Evolutionary conservation across 2,329 filamentous ascomycete species (phyloP).

Genomic region (Tolypocladium amazonense): DNA sequence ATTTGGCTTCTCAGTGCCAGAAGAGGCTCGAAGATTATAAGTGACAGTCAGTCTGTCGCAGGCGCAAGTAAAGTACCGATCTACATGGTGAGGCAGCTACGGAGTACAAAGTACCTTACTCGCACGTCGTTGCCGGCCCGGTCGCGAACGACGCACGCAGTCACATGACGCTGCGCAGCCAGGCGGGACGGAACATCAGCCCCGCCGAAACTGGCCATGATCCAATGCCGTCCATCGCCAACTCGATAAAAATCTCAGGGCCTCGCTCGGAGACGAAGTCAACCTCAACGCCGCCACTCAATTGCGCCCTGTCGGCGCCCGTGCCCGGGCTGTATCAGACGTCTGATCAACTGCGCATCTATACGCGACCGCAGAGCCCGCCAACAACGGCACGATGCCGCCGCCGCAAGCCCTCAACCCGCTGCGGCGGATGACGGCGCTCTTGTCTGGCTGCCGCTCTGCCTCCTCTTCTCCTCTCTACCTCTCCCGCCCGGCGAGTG

Average conservation of each 20-base stretch:
- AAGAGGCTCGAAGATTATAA: not conserved
- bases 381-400: constrained; percentile 7
- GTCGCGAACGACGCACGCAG: constrained; percentile 20
- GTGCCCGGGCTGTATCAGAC: not conserved
- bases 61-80: not conserved
- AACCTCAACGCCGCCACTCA: not conserved
- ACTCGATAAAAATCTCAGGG: not conserved
- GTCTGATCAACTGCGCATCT: not conserved
- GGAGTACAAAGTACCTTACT: not conserved
- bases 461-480: constrained; percentile 2
- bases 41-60: not conserved
- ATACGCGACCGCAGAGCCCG: not conserved
- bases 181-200: constrained; percentile 5
- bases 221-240: not conserved
- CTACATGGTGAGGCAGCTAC: not conserved
- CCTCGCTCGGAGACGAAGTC: not conserved
- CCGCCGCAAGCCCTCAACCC: constrained; percentile 1
- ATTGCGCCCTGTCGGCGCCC: not conserved
- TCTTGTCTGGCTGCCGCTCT: constrained; percentile 6
- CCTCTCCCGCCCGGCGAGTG: not conserved
- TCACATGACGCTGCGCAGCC: constrained; percentile 20
- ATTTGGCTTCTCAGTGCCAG: not conserved
- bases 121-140: not conserved
- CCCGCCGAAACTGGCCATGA: not conserved
- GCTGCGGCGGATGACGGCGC: constrained; percentile 8